Base-by-base conservation (phyloP, 306 rosid species). In the Cucumis sativus region DNA sequence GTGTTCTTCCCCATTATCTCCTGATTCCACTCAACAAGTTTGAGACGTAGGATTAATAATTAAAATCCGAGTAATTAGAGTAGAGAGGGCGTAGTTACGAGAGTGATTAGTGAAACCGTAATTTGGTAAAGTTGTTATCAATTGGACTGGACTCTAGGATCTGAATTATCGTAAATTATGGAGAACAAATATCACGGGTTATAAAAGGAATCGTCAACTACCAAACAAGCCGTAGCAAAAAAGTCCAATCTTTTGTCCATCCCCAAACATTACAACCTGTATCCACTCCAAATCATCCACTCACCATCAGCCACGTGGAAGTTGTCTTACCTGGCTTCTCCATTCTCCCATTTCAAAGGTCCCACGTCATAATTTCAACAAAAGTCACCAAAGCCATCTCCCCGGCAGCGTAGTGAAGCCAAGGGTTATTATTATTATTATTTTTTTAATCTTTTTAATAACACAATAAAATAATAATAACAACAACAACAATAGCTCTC, bases 311-410 rank as follows among this genome's bases (percentile, higher is more conserved):
- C 90, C 92, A 88, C 75, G 69, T 87, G 81, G 69, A 82, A 21
- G 3, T 51, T 67, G 40, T 77, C 84, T 93, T 81, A 89, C 87
- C 37, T 56, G 60, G 75, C 57, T 67, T 79, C 77, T 82, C 75
- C 66, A 47, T 77, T 78, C 73, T 77, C 75, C 58, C 75, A 67
- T 74, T 75, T 81, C 61, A 80, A 86, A 85, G 82, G 64, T 39
- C 78, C 62, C 85, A 80, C 85, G 87, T 86, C 89, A 88, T 89
- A 77, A 33, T 82, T 83, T 80, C 81, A 83, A 86, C 83, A 72
- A 82, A 83, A 75, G 64, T 52, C 60, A 15, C 61, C 6, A 28
- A 49, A 72, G 6, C 76, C 61, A 72, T 72, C 60, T 49, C 61
- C 41, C 15, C 75, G 57, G 74, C 74, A 68, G 35, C 54, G 20